Evolutionary conservation across 2,329 filamentous ascomycete species (phyloP).

Genomic region (Apiospora koreana): DNA sequence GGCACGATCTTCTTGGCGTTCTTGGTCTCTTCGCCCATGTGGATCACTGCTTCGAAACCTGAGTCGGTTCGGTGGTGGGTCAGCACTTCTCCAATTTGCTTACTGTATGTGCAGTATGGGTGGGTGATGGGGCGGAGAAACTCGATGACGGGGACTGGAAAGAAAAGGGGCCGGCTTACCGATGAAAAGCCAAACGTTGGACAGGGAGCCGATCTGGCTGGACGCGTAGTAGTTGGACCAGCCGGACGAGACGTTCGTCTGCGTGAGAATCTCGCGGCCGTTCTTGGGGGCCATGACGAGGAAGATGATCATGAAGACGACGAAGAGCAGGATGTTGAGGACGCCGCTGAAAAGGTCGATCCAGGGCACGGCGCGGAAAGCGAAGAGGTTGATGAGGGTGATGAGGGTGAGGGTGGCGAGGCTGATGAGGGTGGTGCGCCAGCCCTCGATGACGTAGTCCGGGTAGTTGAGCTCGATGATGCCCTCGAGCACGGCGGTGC

Average conservation of each 20-base stretch:
- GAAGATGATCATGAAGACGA: conserved; percentile 13
- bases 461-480: conserved; percentile 15
- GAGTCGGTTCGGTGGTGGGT: background rate
- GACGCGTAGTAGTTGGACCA: conserved; percentile 17
- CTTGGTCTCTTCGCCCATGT: conserved; percentile 19
- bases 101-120: background rate
- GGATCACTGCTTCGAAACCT: conserved; percentile 17
- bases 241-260: conserved; percentile 14
- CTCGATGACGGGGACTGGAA: background rate
- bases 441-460: conserved; percentile 14
- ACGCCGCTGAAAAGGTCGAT: conserved; percentile 14
- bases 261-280: conserved; percentile 11
- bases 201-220: conserved; percentile 13
- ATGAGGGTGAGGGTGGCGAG: conserved; percentile 10
- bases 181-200: conserved; percentile 18
- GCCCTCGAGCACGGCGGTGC: conserved; percentile 16
- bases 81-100: background rate
- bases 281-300: conserved; percentile 16
- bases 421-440: conserved; percentile 16
- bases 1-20: conserved; percentile 16
- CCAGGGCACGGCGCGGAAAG: conserved; percentile 15
- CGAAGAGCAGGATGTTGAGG: conserved; percentile 13
- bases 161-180: background rate
- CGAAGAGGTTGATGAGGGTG: conserved; percentile 14
- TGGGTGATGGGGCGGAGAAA: background rate